phyloP scores from a whole-genome alignment of 2,329 filamentous ascomycete genomes.

The Aureobasidium leucospermi region DNA sequence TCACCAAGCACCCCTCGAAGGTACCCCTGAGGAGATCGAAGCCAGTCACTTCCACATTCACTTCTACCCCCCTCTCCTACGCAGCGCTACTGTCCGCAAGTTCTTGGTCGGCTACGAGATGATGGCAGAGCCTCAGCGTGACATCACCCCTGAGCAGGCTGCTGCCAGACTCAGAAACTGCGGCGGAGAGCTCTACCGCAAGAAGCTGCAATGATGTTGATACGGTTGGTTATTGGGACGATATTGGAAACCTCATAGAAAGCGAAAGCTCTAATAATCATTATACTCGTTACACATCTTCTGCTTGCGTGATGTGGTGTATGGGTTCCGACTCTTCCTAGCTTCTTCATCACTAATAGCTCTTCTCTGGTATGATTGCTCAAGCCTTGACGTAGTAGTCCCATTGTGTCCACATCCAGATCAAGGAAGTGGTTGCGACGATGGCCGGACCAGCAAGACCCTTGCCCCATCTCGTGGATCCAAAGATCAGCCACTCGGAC shows the following conservation, averaged over 20 bases:
- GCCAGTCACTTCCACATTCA: slow-evolving; percentile 91
- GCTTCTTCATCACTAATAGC: no score
- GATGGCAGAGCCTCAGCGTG: slow-evolving; percentile 93
- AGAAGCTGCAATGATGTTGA: slow-evolving; percentile 36
- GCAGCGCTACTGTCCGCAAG: slow-evolving; percentile 89
- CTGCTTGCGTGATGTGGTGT: neutral
- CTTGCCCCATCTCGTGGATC: slow-evolving; percentile 59
- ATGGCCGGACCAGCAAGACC: slow-evolving; percentile 53
- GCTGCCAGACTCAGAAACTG: slow-evolving; percentile 68
- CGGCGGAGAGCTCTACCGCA: slow-evolving; percentile 77
- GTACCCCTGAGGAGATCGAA: slow-evolving; percentile 74
- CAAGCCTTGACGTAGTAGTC: slow-evolving; percentile 54
- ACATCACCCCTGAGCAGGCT: slow-evolving; percentile 96
- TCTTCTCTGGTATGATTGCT: neutral
- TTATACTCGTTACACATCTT: neutral
- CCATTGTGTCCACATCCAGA: slow-evolving; percentile 63
- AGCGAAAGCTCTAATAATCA: neutral
- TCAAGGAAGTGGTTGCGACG: slow-evolving; percentile 47
- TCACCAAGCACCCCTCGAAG: slow-evolving; percentile 85
- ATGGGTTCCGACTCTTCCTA: neutral
- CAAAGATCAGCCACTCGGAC: slow-evolving; percentile 73
- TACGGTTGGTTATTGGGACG: neutral
- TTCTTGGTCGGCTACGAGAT: slow-evolving; percentile 96
- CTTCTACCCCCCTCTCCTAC: slow-evolving; percentile 89
- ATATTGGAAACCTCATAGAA: slow-evolving; percentile 7